These are phyloP conservation scores for Symbiodinium natans DNA, from an alignment of 73 alveolate species.

Conservation along the genomic window DNA sequence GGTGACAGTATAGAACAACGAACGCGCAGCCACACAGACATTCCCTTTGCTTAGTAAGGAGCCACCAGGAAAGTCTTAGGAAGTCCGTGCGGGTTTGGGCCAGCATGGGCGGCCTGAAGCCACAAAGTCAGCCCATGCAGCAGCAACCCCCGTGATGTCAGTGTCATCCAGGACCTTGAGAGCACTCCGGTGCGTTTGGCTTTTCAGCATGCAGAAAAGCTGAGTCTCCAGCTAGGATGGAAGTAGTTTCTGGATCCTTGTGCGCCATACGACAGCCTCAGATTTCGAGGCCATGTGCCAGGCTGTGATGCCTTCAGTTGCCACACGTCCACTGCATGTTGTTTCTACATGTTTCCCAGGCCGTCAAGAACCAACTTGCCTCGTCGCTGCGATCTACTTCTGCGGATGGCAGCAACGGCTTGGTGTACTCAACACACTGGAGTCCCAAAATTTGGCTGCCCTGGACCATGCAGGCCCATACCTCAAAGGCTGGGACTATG, in stretches of 20 bases:
- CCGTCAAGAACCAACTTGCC: neutral
- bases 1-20: too few relatives aligned
- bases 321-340: too few relatives aligned
- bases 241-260: neutral
- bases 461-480: neutral
- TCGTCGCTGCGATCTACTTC: neutral
- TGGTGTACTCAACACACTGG: neutral
- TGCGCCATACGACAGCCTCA: neutral
- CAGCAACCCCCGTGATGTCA: constrained; percentile 60
- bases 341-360: too few relatives aligned
- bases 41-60: too few relatives aligned
- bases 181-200: too few relatives aligned
- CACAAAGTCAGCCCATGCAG: constrained; percentile 77
- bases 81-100: too few relatives aligned
- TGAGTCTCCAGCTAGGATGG: neutral
- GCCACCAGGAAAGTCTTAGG: too few relatives aligned
- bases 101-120: constrained; percentile 83
- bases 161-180: constrained; percentile 64
- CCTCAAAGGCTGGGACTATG: neutral
- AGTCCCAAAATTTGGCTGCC: neutral
- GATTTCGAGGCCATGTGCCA: neutral
- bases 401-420: neutral
- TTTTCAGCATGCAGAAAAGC: neutral
- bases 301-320: too few relatives aligned
- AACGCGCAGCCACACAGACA: too few relatives aligned